Conservation (phyloP, 2,329 filamentous ascomycete genomes). For the Cercospora berteroae region DNA sequence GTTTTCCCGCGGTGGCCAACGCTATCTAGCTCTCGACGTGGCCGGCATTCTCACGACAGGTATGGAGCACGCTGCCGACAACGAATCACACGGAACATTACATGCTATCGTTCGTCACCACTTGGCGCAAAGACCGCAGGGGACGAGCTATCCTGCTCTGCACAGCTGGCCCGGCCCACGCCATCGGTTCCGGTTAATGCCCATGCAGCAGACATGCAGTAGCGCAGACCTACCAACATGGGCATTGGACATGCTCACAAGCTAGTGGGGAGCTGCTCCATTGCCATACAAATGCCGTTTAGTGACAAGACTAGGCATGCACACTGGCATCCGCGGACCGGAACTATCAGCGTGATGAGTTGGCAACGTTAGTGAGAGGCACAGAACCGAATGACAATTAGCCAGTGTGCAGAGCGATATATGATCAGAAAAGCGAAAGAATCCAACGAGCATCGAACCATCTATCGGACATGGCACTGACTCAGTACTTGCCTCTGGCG, state of each 20-base stretch:
- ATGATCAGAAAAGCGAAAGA: background rate
- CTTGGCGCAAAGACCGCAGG: background rate
- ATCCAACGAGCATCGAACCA: background rate
- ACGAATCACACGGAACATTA: background rate
- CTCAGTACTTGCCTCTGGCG: background rate
- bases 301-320: constrained; percentile 8
- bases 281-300: background rate
- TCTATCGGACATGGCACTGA: constrained; percentile 4
- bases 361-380: constrained; percentile 1
- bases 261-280: constrained; percentile 3
- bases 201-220: constrained; percentile 12
- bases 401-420: background rate
- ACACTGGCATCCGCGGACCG: constrained; percentile 6
- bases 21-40: background rate
- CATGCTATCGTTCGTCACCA: background rate
- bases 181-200: background rate
- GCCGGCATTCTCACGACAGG: background rate
- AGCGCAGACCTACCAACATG: background rate
- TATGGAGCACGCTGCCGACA: background rate
- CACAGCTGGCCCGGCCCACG: background rate
- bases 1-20: background rate
- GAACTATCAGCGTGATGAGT: constrained; percentile 5
- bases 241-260: background rate
- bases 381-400: background rate
- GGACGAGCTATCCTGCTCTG: background rate